Evolutionary conservation across 2,329 filamentous ascomycete genomes (phyloP).

Genomic region (Mycocentrospora acerina): DNA sequence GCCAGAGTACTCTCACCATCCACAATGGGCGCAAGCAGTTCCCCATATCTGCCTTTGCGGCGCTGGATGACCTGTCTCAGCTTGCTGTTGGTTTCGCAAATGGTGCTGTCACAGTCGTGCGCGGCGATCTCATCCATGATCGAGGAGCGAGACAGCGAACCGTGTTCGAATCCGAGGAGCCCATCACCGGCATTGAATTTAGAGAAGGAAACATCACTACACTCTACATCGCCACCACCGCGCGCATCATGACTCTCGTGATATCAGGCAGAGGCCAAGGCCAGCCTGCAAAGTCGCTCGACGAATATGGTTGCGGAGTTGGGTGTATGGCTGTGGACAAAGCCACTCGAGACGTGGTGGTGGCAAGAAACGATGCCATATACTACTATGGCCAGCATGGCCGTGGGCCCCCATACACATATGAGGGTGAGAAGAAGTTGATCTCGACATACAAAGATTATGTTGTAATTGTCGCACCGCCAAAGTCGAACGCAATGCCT

Average conservation of each 20-base stretch:
- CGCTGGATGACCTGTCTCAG: slow-evolving; percentile 85
- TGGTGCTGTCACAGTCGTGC: slow-evolving; percentile 87
- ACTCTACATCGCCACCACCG: slow-evolving; percentile 89
- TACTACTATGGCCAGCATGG: slow-evolving; percentile 90
- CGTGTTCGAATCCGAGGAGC: slow-evolving; percentile 95
- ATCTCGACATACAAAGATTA: slow-evolving; percentile 82
- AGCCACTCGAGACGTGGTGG: slow-evolving; percentile 77
- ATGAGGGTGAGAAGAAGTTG: slow-evolving; percentile 85
- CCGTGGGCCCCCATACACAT: slow-evolving; percentile 83
- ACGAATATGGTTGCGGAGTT: slow-evolving; percentile 87
- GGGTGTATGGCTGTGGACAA: slow-evolving; percentile 91
- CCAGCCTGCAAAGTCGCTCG: slow-evolving; percentile 81
- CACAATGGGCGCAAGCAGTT: slow-evolving; percentile 91
- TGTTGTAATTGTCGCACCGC: slow-evolving; percentile 81
- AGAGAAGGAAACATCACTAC: slow-evolving; percentile 66
- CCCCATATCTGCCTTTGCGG: slow-evolving; percentile 89
- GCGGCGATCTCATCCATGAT: slow-evolving; percentile 93
- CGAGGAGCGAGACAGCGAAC: slow-evolving; percentile 91
- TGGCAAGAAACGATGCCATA: slow-evolving; percentile 93
- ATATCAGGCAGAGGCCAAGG: slow-evolving; percentile 89
- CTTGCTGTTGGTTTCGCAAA: slow-evolving; percentile 95
- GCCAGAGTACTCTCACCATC: slow-evolving; percentile 80
- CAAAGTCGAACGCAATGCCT: slow-evolving; percentile 56
- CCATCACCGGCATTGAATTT: slow-evolving; percentile 88
- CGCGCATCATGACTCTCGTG: slow-evolving; percentile 79